phyloP scores from a whole-genome alignment of 1,139 yeast species.

The Fermentozyma sake region DNA sequence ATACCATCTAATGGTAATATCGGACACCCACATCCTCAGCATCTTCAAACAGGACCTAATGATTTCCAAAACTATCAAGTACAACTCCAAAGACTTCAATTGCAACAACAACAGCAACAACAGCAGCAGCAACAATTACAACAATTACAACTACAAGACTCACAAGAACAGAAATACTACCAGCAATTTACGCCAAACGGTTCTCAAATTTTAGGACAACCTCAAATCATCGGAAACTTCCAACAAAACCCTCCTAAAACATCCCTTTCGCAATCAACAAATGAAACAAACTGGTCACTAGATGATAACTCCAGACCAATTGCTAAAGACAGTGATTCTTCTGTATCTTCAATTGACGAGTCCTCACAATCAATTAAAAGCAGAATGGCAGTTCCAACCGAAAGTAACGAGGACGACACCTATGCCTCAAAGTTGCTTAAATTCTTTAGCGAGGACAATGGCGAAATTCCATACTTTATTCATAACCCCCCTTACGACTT shows the following conservation, averaged over 20 bases:
- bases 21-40: constrained; percentile 11
- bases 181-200: constrained; percentile 12
- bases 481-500: constrained; percentile 75
- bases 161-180: constrained; percentile 12
- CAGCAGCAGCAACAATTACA: constrained; percentile 12
- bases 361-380: constrained; percentile 5
- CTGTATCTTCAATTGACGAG: constrained; percentile 36
- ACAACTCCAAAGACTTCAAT: constrained; percentile 21
- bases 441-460: constrained; percentile 69
- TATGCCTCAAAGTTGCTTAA: constrained; percentile 55
- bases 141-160: constrained; percentile 10
- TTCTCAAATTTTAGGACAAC: constrained; percentile 6
- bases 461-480: constrained; percentile 69
- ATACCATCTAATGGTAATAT: constrained; percentile 12
- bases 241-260: constrained; percentile 22
- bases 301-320: constrained; percentile 22
- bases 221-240: constrained; percentile 25
- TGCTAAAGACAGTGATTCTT: constrained; percentile 41
- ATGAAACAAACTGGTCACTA: constrained; percentile 46
- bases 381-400: constrained; percentile 4
- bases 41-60: constrained; percentile 16
- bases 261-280: constrained; percentile 41
- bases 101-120: constrained; percentile 15
- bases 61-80: constrained; percentile 29
- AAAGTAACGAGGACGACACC: constrained; percentile 22